These are phyloP conservation scores for Neoscytalidium dimidiatum DNA, from an alignment of 2,329 filamentous ascomycete species.

Conservation along the genomic window DNA sequence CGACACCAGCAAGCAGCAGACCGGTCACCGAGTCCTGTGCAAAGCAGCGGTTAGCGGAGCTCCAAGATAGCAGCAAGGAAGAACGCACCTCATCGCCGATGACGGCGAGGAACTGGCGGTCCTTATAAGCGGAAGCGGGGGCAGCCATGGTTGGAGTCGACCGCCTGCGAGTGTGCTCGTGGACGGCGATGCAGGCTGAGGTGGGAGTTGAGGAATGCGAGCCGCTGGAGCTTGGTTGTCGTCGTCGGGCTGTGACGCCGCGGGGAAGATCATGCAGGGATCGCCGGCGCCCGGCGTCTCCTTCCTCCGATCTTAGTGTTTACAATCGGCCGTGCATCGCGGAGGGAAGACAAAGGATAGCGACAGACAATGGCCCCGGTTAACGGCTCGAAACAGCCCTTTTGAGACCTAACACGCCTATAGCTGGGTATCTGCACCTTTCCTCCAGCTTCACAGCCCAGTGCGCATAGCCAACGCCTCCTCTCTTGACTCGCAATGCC, in stretches of 20 bases:
- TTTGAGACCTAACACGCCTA: not conserved
- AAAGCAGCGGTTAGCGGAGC: conserved; percentile 6
- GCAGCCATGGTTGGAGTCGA: conserved; percentile 54
- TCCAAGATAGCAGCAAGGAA: conserved; percentile 31
- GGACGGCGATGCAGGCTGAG: conserved; percentile 9
- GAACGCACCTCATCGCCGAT: conserved; percentile 86
- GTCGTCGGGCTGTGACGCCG: conserved; percentile 18
- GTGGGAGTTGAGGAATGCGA: not conserved
- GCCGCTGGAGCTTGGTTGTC: conserved; percentile 18
- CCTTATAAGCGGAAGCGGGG: conserved; percentile 63
- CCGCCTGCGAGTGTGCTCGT: not conserved
- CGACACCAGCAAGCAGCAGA: conserved; percentile 90
- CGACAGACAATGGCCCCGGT: conserved; percentile 14
- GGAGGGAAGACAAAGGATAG: not conserved
- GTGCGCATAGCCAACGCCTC: not conserved
- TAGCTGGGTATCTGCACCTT: no score
- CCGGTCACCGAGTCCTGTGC: conserved; percentile 90
- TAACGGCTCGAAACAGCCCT: not conserved
- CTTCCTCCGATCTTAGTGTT: not conserved
- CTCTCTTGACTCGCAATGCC: conserved; percentile 57
- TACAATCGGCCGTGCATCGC: not conserved
- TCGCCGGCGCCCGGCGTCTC: not conserved
- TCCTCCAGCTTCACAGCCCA: not conserved
- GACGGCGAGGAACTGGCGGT: conserved; percentile 93
- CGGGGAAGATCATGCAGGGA: conserved; percentile 1